phyloP scores from a whole-genome alignment of 495 filamentous ascomycete genomes.

The Aspergillus indologenus region DNA sequence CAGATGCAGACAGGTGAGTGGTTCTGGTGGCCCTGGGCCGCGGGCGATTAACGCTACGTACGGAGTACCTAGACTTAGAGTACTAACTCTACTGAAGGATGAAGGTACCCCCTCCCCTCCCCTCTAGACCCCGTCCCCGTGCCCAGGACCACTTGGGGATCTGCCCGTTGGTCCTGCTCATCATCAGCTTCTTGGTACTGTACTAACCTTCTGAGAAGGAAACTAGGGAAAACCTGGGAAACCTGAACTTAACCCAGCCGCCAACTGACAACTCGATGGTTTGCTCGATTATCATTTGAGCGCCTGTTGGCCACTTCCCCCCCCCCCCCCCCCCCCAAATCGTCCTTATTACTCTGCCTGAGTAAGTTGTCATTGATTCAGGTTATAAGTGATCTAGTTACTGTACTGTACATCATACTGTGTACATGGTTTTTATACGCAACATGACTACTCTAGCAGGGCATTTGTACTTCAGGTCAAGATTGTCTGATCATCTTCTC shows the following conservation, averaged over 20 bases:
- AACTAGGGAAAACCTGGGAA: not conserved
- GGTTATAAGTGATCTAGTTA: too few relatives aligned
- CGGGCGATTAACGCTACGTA: too few relatives aligned
- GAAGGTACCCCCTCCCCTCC: not conserved
- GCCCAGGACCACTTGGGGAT: slow-evolving; percentile 5
- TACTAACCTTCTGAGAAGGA: too few relatives aligned
- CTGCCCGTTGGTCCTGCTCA: slow-evolving; percentile 6
- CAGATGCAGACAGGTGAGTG: not conserved
- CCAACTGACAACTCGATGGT: not conserved
- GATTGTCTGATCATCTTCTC: not conserved
- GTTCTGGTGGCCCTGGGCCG: too few relatives aligned
- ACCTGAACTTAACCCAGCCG: not conserved
- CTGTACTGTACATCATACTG: too few relatives aligned
- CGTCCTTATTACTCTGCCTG: not conserved
- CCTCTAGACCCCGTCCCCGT: slow-evolving; percentile 1
- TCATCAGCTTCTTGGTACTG: too few relatives aligned
- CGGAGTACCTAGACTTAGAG: too few relatives aligned
- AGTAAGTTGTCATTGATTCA: not conserved
- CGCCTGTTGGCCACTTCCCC: not conserved
- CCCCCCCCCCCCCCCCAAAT: too few relatives aligned
- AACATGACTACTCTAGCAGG: too few relatives aligned
- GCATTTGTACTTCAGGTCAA: too few relatives aligned
- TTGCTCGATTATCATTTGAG: not conserved
- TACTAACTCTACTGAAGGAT: too few relatives aligned
- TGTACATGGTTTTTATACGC: too few relatives aligned